These are phyloP conservation scores for Phytophthora tentaculata DNA, from an alignment of 352 stramenopile genomes.

Conservation along the genomic window DNA sequence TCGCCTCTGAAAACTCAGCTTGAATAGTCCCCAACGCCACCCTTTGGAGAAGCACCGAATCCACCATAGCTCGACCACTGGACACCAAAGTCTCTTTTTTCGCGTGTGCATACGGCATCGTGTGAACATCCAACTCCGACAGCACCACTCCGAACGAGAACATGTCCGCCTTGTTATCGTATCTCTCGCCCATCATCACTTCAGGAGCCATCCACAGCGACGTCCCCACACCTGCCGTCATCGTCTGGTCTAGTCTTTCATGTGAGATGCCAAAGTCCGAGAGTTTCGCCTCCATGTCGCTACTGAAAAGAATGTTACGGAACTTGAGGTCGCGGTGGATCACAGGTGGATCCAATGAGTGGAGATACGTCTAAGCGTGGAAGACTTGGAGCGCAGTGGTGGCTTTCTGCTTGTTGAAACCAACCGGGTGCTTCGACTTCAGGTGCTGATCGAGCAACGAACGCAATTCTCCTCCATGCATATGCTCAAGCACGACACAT, in stretches of 20 bases:
- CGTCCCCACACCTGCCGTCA: constrained; percentile 39
- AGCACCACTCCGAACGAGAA: constrained; percentile 43
- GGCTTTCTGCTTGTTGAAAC: constrained; percentile 44
- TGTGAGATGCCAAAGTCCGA: constrained; percentile 49
- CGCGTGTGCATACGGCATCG: constrained; percentile 55
- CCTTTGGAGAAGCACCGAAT: constrained; percentile 28
- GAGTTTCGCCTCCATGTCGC: constrained; percentile 36
- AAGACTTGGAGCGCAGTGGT: constrained; percentile 33
- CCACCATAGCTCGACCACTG: constrained; percentile 26
- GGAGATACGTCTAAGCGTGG: constrained; percentile 31
- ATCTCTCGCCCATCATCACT: constrained; percentile 28
- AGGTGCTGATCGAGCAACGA: constrained; percentile 34
- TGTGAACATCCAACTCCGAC: constrained; percentile 53
- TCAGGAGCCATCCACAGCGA: constrained; percentile 34
- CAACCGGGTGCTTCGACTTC: constrained; percentile 23
- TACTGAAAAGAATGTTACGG: constrained; percentile 38
- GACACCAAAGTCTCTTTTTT: constrained; percentile 39
- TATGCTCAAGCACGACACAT: constrained; percentile 51
- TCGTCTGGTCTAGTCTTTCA: constrained; percentile 37
- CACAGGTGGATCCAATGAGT: constrained; percentile 28
- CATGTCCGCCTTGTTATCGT: constrained; percentile 34
- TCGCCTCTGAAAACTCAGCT: constrained; percentile 32
- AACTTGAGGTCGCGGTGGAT: constrained; percentile 44
- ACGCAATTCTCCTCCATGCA: constrained; percentile 43
- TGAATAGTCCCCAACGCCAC: constrained; percentile 32